Evolutionary conservation across 345 rosid species (phyloP).

Genomic region (Euphorbia pulcherrima): DNA sequence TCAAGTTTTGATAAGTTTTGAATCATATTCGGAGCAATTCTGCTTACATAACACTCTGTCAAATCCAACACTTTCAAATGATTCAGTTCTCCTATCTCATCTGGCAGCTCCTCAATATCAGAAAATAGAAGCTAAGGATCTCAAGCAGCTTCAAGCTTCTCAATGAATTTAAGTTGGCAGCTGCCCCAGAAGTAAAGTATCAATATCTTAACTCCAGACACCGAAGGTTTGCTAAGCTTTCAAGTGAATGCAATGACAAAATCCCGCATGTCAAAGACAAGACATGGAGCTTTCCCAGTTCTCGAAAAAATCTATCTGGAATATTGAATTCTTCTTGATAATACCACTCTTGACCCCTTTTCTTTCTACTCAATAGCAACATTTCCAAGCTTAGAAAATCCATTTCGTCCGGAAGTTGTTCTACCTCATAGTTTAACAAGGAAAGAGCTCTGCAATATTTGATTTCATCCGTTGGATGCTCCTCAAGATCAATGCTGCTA

Average conservation of each 20-base stretch:
- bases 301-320: background rate
- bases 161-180: background rate
- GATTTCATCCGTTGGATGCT: background rate
- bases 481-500: background rate
- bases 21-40: conserved; percentile 1
- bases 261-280: background rate
- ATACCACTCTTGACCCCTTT: background rate
- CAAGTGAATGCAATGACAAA: background rate
- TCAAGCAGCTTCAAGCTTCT: background rate
- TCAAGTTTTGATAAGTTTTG: background rate
- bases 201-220: background rate
- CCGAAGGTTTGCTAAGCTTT: background rate
- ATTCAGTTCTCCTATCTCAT: background rate
- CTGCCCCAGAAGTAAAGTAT: background rate
- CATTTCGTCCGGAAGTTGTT: background rate
- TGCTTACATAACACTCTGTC: background rate
- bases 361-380: background rate
- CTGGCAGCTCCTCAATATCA: background rate
- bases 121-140: background rate
- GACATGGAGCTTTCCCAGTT: conserved; percentile 3
- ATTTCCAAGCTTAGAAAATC: background rate
- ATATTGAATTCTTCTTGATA: background rate
- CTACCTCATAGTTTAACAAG: background rate
- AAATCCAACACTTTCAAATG: background rate
- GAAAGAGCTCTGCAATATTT: conserved; percentile 1